phyloP scores from a whole-genome alignment of 768 basidiomycete genomes.

The Russula compacta region DNA sequence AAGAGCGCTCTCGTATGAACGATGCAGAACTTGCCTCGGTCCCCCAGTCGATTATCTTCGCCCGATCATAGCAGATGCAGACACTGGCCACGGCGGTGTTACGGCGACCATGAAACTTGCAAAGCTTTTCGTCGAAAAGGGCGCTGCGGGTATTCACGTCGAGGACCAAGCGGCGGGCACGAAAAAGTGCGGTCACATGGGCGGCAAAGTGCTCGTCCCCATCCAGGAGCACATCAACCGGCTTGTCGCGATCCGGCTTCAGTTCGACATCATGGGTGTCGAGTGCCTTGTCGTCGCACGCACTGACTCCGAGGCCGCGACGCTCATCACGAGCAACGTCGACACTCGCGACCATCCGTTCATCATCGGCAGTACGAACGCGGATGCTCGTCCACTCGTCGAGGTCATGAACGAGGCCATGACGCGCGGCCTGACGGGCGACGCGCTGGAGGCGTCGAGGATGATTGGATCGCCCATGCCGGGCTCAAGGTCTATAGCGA shows the following conservation, averaged over 20 bases:
- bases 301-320: slow-evolving; percentile 96
- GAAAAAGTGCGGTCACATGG: slow-evolving; percentile 95
- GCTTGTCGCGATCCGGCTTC: slow-evolving; percentile 91
- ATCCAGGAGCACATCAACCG: slow-evolving; percentile 98
- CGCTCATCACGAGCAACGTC: slow-evolving; percentile 92
- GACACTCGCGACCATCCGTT: slow-evolving; percentile 97
- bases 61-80: slow-evolving; percentile 92
- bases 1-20: slow-evolving; percentile 61
- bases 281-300: slow-evolving; percentile 89
- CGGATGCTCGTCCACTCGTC: slow-evolving; percentile 59
- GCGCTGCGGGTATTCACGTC: slow-evolving; percentile 95
- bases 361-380: slow-evolving; percentile 87
- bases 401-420: slow-evolving; percentile 80
- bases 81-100: slow-evolving; percentile 95
- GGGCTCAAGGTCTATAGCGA: slow-evolving; percentile 72
- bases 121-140: slow-evolving; percentile 98
- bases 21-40: slow-evolving; percentile 63
- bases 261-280: slow-evolving; percentile 98
- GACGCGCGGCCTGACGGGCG: slow-evolving; percentile 65
- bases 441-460: slow-evolving; percentile 81
- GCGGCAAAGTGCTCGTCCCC: slow-evolving; percentile 92
- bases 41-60: slow-evolving; percentile 79
- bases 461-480: slow-evolving; percentile 74
- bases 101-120: slow-evolving; percentile 99
- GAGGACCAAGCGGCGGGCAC: slow-evolving; percentile 98